phyloP scores from a whole-genome alignment of 345 rosid genomes.

The Gossypioides kirkii region DNA sequence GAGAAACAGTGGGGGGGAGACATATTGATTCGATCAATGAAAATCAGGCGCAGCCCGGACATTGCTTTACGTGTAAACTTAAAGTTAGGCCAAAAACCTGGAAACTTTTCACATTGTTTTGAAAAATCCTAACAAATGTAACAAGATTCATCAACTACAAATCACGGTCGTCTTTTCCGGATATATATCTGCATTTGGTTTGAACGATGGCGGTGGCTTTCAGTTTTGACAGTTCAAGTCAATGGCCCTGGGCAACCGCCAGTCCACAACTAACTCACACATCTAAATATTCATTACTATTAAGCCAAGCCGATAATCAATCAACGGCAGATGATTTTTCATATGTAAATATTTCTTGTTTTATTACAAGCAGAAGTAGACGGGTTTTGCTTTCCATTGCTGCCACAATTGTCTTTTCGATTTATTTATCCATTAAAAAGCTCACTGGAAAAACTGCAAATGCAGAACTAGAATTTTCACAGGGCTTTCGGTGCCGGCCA shows the following conservation, averaged over 20 bases:
- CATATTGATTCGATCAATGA: background rate
- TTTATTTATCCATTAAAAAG: background rate
- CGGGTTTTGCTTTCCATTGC: too few relatives aligned
- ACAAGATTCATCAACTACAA: background rate
- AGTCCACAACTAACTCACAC: conserved; percentile 13
- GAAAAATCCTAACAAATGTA: background rate
- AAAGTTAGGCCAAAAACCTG: conserved; percentile 2
- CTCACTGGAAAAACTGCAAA: background rate
- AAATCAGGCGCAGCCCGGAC: background rate
- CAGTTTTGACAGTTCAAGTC: background rate
- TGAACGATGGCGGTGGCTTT: background rate
- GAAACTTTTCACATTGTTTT: background rate
- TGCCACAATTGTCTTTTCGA: too few relatives aligned
- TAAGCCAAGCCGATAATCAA: too few relatives aligned
- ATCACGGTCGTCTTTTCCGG: background rate
- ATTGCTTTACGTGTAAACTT: background rate
- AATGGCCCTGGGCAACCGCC: background rate
- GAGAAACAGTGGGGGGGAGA: too few relatives aligned
- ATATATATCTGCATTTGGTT: background rate
- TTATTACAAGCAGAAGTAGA: too few relatives aligned
- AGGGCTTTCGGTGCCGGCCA: conserved; percentile 2
- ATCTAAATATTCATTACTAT: background rate
- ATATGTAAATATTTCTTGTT: too few relatives aligned
- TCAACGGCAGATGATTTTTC: too few relatives aligned
- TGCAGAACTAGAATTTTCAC: background rate